These are phyloP conservation scores for Lindgomyces ingoldianus DNA, from an alignment of 495 filamentous ascomycete species.

Conservation along the genomic window DNA sequence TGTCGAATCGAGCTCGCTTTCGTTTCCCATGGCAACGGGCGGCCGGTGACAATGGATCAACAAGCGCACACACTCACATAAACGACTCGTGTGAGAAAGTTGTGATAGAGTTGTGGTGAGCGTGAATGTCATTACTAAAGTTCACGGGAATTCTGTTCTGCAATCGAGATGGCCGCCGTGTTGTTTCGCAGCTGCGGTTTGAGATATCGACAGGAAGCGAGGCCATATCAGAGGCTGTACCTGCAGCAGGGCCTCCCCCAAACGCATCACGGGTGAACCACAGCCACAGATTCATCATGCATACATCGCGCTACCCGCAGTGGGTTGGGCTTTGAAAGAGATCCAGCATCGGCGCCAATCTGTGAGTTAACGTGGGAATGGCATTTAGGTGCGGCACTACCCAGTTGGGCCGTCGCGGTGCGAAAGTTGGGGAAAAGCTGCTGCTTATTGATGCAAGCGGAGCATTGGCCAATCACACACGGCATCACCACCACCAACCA, in stretches of 20 bases:
- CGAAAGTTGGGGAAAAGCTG: background rate
- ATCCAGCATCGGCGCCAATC: background rate
- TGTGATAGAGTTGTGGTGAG: too few relatives aligned
- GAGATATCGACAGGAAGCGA: background rate
- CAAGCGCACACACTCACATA: conserved; percentile 2
- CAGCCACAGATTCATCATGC: background rate
- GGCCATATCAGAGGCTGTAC: background rate
- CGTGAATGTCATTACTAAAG: too few relatives aligned
- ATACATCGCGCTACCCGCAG: background rate
- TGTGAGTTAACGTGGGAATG: too few relatives aligned
- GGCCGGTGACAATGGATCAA: background rate
- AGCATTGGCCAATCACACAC: background rate
- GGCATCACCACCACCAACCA: background rate
- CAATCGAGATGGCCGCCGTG: background rate
- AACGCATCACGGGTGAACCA: too few relatives aligned
- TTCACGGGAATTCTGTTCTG: too few relatives aligned
- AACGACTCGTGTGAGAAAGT: too few relatives aligned
- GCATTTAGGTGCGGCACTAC: background rate
- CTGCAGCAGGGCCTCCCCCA: too few relatives aligned
- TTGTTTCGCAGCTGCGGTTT: background rate
- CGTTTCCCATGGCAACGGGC: conserved; percentile 11
- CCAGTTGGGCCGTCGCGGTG: background rate
- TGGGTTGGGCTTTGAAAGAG: too few relatives aligned
- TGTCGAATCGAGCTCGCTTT: background rate
- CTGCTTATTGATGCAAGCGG: background rate